These are phyloP conservation scores for Ajuga chamaepitys DNA, from an alignment of 257 asterid species.

Conservation along the genomic window DNA sequence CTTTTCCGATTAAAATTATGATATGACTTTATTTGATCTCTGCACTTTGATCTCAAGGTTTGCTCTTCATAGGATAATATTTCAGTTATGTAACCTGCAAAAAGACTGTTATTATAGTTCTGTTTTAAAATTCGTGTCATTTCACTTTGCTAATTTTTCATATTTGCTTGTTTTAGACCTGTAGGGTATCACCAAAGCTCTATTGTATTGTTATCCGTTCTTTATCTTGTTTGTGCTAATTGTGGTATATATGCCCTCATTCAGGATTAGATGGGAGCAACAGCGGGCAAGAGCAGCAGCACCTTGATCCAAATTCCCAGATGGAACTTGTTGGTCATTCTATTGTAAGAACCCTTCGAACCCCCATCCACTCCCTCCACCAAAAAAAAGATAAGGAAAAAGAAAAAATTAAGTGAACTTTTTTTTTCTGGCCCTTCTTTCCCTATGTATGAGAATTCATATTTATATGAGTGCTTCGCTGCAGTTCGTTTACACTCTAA, in stretches of 20 bases:
- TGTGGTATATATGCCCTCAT: conserved; percentile 7
- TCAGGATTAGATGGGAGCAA: conserved; percentile 43
- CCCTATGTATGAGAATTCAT: not conserved
- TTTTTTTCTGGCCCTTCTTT: too few species aligned
- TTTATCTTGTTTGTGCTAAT: conserved; percentile 5
- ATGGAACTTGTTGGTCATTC: conserved; percentile 81
- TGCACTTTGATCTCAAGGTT: too few species aligned
- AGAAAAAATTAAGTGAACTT: too few species aligned
- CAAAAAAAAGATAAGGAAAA: too few species aligned
- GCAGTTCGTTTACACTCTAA: not conserved
- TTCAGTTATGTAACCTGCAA: too few species aligned
- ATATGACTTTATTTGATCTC: too few species aligned
- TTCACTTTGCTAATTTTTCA: not conserved
- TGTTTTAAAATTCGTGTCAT: not conserved
- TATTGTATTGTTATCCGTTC: not conserved
- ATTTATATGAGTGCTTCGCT: not conserved
- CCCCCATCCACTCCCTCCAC: not conserved
- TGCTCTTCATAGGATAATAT: too few species aligned
- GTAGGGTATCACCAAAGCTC: not conserved
- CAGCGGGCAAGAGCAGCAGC: conserved; percentile 37
- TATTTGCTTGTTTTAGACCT: not conserved
- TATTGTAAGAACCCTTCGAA: conserved; percentile 44
- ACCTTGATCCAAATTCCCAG: conserved; percentile 37
- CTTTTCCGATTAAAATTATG: too few species aligned
- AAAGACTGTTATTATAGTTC: not conserved